These are phyloP conservation scores for Termitomyces sp. DNA, from an alignment of 768 basidiomycete species.

Conservation along the genomic window DNA sequence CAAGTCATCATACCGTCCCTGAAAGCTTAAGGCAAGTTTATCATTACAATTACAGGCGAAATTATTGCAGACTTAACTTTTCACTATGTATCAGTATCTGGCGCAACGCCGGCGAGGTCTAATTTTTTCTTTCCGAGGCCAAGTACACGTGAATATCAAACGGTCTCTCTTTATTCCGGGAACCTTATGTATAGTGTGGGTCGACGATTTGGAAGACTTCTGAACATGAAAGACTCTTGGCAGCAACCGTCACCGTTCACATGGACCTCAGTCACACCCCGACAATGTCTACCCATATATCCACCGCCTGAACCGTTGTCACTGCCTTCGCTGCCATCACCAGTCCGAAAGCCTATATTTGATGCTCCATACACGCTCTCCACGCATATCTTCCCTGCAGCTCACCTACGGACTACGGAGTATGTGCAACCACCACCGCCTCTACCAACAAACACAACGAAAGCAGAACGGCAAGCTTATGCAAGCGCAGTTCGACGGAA, in stretches of 20 bases:
- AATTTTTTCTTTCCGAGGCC: background rate
- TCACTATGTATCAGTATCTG: background rate
- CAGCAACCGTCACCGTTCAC: slow-evolving; percentile 20
- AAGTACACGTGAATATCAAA: background rate
- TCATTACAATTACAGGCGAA: background rate
- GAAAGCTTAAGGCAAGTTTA: background rate
- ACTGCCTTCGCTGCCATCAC: slow-evolving; percentile 33
- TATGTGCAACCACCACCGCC: slow-evolving; percentile 30
- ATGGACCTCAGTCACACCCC: slow-evolving; percentile 19
- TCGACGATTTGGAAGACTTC: background rate
- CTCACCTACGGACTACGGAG: slow-evolving; percentile 42
- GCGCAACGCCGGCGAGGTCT: background rate
- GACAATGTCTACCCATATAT: slow-evolving; percentile 27
- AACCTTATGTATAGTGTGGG: background rate
- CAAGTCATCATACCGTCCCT: no score
- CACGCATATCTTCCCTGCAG: slow-evolving; percentile 54
- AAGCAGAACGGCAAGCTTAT: slow-evolving; percentile 26
- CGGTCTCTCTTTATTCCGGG: background rate
- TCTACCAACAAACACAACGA: slow-evolving; percentile 25
- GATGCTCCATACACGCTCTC: slow-evolving; percentile 35
- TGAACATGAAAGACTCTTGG: slow-evolving; percentile 12
- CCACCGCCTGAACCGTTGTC: slow-evolving; percentile 31
- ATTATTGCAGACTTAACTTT: background rate
- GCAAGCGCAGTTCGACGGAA: slow-evolving; percentile 18
- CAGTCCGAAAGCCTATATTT: slow-evolving; percentile 27